A percentile compares a stretch with the other conserved stretches of the same genome.
phyloP scores from a whole-genome alignment of 2,329 filamentous ascomycete genomes.

The Talaromyces islandicus region DNA sequence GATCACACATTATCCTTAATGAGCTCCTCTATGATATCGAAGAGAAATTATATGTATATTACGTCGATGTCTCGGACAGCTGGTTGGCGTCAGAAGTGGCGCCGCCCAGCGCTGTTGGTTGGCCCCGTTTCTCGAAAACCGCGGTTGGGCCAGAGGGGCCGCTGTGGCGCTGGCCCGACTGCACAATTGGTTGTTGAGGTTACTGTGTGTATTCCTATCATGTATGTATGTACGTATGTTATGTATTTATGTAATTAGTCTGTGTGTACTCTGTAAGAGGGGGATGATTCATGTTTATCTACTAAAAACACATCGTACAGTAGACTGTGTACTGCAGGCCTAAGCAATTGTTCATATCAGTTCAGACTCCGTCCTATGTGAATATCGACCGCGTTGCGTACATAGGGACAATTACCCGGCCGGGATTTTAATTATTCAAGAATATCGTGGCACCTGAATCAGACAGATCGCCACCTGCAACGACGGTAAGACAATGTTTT shows the following conservation, averaged over 20 bases:
- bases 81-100: neutral
- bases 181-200: neutral
- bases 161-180: neutral
- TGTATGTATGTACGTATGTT: neutral
- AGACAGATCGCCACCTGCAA: neutral
- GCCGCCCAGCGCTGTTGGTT: neutral
- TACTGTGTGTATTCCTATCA: too few relatives aligned
- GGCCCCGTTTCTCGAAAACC: neutral
- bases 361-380: too few relatives aligned
- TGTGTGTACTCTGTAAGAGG: too few relatives aligned
- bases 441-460: neutral
- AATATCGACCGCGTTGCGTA: too few relatives aligned
- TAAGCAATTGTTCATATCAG: too few relatives aligned
- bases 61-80: neutral
- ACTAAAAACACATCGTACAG: neutral
- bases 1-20: too few relatives aligned
- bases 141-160: neutral
- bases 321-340: neutral
- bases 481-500: neutral
- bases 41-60: neutral
- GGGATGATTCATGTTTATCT: too few relatives aligned
- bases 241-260: neutral
- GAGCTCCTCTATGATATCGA: too few relatives aligned
- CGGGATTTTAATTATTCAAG: neutral
- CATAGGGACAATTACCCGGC: neutral